Percentiles rank a stretch among this genome's conserved stretches.
Evolutionary conservation across 2,329 filamentous ascomycete species (phyloP).

Genomic region (Fusarium secorum): DNA sequence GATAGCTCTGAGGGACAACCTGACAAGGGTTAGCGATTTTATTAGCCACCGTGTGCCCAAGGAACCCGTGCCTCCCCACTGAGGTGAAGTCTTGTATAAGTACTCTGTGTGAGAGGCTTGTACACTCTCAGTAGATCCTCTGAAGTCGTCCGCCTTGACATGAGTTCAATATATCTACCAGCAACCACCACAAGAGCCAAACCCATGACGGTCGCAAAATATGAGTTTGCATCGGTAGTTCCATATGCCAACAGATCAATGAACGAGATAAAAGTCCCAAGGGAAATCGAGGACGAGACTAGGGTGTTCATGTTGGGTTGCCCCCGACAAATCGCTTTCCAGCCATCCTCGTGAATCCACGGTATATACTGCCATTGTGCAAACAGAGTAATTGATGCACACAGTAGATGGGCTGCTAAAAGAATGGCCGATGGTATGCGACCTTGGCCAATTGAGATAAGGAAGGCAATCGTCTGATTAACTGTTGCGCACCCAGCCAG

Average conservation of each 20-base stretch:
- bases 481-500: neutral
- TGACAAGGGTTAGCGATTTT: too few species aligned
- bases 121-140: neutral
- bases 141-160: neutral
- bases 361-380: neutral
- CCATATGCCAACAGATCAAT: neutral
- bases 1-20: neutral
- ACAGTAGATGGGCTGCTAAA: neutral
- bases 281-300: neutral
- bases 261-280: neutral
- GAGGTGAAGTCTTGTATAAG: neutral
- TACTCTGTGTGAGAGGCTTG: neutral
- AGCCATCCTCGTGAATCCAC: neutral
- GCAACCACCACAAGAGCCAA: neutral
- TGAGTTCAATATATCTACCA: neutral
- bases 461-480: fast-evolving
- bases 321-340: neutral
- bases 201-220: neutral
- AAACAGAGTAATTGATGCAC: neutral
- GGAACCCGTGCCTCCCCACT: too few species aligned
- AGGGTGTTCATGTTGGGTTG: neutral
- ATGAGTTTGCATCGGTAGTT: neutral
- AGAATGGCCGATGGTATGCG: neutral
- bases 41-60: too few species aligned
- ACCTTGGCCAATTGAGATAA: fast-evolving